Evolutionary conservation across 176 grass and related monocot genomes (phyloP).

Genomic region (Zea luxurians): DNA sequence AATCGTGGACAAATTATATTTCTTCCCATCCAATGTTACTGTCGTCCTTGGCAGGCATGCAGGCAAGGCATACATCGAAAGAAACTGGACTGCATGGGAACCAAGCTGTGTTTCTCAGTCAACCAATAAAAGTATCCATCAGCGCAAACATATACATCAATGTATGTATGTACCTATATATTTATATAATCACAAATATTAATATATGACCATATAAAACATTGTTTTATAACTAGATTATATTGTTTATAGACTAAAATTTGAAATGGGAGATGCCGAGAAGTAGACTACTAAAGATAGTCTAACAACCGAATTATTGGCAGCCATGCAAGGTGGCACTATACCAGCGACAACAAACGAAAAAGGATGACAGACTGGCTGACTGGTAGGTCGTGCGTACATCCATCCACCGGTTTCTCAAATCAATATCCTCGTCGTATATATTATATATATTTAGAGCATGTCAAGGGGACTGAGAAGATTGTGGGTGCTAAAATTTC

Average conservation of each 20-base stretch:
- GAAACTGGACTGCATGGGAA: not conserved
- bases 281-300: no score
- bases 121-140: not conserved
- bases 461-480: no score
- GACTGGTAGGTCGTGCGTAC: not conserved
- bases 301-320: not conserved
- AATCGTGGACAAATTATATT: not conserved
- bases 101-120: not conserved
- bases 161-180: no score
- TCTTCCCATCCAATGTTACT: not conserved
- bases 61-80: not conserved
- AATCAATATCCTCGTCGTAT: not conserved
- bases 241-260: no score
- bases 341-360: not conserved
- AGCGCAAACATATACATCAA: no score
- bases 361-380: not conserved
- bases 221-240: no score
- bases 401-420: not conserved
- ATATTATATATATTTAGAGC: no score
- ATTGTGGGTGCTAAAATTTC: no score
- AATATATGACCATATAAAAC: no score
- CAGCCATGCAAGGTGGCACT: not conserved
- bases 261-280: no score
- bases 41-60: not conserved
- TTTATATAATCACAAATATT: no score